Conservation (phyloP, 1,284 basidiomycete species). For the Boletellus deceptivus region DNA sequence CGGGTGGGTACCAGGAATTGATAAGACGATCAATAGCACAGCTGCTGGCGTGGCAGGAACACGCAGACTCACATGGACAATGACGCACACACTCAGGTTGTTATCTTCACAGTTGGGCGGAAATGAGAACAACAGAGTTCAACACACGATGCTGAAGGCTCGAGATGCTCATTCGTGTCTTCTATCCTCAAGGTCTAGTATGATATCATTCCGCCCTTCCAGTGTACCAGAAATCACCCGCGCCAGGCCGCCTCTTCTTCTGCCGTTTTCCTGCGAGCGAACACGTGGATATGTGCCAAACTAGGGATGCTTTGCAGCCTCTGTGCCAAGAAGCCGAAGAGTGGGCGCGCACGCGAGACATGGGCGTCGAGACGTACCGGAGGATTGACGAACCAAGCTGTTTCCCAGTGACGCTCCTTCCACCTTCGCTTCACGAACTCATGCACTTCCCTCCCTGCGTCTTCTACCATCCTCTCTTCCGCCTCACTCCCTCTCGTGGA, state of each 20-base stretch:
- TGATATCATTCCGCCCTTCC: background rate
- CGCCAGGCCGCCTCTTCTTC: slow-evolving; percentile 23
- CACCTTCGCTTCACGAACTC: slow-evolving; percentile 63
- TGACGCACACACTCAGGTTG: background rate
- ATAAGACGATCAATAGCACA: too few species aligned
- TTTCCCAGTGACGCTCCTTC: slow-evolving; percentile 72
- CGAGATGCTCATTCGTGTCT: slow-evolving; percentile 3
- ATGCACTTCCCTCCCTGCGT: slow-evolving; percentile 56
- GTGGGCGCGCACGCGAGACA: background rate
- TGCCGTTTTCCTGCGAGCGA: slow-evolving; percentile 54
- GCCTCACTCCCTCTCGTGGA: slow-evolving; percentile 45
- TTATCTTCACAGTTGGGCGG: background rate
- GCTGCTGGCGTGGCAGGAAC: too few species aligned
- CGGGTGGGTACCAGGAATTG: too few species aligned
- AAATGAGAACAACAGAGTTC: too few species aligned
- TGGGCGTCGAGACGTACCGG: slow-evolving; percentile 48
- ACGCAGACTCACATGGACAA: too few species aligned
- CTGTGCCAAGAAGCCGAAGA: slow-evolving; percentile 35
- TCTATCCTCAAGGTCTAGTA: slow-evolving; percentile 5
- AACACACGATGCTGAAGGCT: background rate
- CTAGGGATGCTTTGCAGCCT: slow-evolving; percentile 76
- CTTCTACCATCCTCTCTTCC: slow-evolving; percentile 50
- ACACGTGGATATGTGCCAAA: slow-evolving; percentile 78
- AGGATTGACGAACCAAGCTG: slow-evolving; percentile 84
- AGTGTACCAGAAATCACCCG: slow-evolving; percentile 6